Percentiles rank a stretch among this genome's conserved stretches.
Conservation (phyloP, 176 grass and related monocot species). For the Oryza longistaminata region DNA sequence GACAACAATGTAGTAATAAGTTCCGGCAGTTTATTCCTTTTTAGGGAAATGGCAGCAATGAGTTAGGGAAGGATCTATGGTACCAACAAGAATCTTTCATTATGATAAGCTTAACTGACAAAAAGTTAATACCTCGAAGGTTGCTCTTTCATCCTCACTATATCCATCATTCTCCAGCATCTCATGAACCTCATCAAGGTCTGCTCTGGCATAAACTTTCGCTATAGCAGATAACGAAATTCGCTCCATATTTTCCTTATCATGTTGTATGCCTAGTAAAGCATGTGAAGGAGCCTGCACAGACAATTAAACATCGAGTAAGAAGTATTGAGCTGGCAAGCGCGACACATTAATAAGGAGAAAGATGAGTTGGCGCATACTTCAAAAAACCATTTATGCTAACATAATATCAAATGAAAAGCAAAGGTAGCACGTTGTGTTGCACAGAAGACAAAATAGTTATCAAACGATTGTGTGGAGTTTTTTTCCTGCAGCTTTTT, state of each 20-base stretch:
- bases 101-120: background rate
- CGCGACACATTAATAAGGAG: background rate
- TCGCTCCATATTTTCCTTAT: conserved; percentile 35
- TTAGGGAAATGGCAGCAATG: background rate
- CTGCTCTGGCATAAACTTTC: conserved; percentile 63
- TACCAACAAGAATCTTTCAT: background rate
- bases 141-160: conserved; percentile 56
- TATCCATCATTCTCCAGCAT: conserved; percentile 65
- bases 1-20: background rate
- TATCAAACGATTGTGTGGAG: background rate
- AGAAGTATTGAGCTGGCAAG: conserved; percentile 15
- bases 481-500: background rate
- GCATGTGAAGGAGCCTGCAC: conserved; percentile 57
- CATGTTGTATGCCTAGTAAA: conserved; percentile 58
- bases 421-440: background rate
- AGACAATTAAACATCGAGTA: conserved; percentile 15
- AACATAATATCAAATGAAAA: background rate
- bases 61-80: background rate
- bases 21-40: background rate
- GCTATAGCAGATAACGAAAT: conserved; percentile 50
- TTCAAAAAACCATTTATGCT: background rate
- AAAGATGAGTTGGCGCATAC: background rate
- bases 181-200: conserved; percentile 60
- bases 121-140: conserved; percentile 55
- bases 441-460: background rate